Percentiles rank a stretch among this genome's conserved stretches.
phyloP scores from a whole-genome alignment of 163 green algal genomes.

The Chlamydomonas reinhardtii region DNA sequence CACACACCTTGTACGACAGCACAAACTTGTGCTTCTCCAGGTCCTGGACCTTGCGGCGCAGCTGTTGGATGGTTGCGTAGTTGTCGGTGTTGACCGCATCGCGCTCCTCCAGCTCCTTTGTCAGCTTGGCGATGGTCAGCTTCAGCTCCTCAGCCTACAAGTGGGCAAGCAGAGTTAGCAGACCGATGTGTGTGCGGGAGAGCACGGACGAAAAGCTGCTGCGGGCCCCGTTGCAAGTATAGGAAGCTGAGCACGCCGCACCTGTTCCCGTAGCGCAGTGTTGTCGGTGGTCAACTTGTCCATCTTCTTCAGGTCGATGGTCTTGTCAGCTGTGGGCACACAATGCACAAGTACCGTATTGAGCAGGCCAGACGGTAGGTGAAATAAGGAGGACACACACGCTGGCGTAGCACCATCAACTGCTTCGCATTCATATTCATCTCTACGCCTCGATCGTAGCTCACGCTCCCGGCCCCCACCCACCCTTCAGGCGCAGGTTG shows the following conservation, averaged over 20 bases:
- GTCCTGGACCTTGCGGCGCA: constrained; percentile 65
- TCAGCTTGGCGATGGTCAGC: constrained; percentile 61
- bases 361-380: too few relatives aligned
- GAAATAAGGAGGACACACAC: too few relatives aligned
- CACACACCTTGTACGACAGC: constrained; percentile 72
- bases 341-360: neutral
- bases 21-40: constrained; percentile 85
- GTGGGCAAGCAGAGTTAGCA: too few relatives aligned
- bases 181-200: too few relatives aligned
- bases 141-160: constrained; percentile 17
- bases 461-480: neutral
- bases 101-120: constrained; percentile 65
- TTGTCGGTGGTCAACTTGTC: constrained; percentile 58
- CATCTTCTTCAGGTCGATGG: constrained; percentile 61
- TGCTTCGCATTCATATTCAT: too few relatives aligned
- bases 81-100: constrained; percentile 71
- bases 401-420: too few relatives aligned
- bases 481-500: constrained; percentile 60
- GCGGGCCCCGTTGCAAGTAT: too few relatives aligned
- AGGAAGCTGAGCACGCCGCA: too few relatives aligned
- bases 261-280: constrained; percentile 22
- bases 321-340: constrained; percentile 47
- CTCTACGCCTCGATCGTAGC: too few relatives aligned
- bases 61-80: constrained; percentile 68
- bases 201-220: too few relatives aligned